Conservation (phyloP, 2,329 filamentous ascomycete species). For the Hawksworthiomyces lignivorus region DNA sequence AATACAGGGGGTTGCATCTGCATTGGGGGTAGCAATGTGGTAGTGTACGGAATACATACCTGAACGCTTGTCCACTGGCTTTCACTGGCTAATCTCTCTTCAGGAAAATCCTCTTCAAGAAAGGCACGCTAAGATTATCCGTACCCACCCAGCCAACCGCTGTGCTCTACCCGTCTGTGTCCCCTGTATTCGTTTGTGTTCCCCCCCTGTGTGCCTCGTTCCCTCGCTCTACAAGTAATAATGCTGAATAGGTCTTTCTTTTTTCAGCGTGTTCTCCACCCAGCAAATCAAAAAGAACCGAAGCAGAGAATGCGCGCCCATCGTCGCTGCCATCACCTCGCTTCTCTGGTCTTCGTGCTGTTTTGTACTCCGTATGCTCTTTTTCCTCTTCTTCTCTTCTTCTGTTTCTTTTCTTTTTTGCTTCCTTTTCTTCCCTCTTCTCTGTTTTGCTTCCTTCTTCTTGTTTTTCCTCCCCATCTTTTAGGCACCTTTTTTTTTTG, state of each 20-base stretch:
- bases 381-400: neutral
- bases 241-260: too few relatives aligned
- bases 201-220: too few relatives aligned
- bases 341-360: neutral
- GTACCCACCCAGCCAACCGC: neutral
- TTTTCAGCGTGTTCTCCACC: neutral
- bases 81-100: neutral
- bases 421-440: constrained; percentile 24
- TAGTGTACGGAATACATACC: too few relatives aligned
- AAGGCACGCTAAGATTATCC: too few relatives aligned
- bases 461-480: neutral
- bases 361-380: too few relatives aligned
- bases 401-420: constrained; percentile 21
- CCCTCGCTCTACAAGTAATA: neutral
- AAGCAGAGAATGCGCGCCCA: neutral
- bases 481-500: constrained; percentile 10
- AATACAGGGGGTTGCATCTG: too few relatives aligned
- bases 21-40: too few relatives aligned
- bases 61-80: neutral
- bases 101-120: neutral
- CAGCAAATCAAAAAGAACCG: constrained; percentile 3
- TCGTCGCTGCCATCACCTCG: constrained; percentile 4
- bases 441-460: neutral
- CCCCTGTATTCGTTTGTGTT: neutral
- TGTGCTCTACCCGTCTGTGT: neutral